Evolutionary conservation across 495 filamentous ascomycete species (phyloP).

Genomic region (Eremomyces bilateralis): DNA sequence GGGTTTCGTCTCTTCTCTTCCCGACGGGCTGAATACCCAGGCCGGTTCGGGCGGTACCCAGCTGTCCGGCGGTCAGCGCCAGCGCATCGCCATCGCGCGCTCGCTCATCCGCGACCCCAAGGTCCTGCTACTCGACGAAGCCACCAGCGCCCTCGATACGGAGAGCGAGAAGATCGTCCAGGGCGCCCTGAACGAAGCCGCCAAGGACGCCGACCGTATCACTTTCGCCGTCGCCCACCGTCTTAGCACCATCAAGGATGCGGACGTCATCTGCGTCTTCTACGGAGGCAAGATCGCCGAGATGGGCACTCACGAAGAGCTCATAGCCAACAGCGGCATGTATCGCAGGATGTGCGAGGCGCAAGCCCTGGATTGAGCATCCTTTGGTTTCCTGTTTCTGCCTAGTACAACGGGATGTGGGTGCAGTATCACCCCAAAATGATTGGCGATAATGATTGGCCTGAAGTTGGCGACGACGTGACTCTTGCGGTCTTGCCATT

Average conservation of each 20-base stretch:
- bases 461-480: too few species aligned
- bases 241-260: conserved; percentile 10
- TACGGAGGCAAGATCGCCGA: conserved; percentile 11
- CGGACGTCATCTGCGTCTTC: conserved; percentile 14
- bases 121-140: conserved; percentile 57
- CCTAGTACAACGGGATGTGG: too few species aligned
- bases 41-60: conserved; percentile 40
- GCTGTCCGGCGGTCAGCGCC: conserved; percentile 59
- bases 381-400: too few species aligned
- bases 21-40: conserved; percentile 31
- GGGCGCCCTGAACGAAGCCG: conserved; percentile 28
- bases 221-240: conserved; percentile 15
- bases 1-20: background rate
- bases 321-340: conserved; percentile 7
- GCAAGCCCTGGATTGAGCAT: too few species aligned
- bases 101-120: conserved; percentile 51
- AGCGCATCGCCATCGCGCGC: conserved; percentile 53
- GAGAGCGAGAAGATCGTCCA: conserved; percentile 53
- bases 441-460: too few species aligned
- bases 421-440: too few species aligned
- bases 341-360: conserved; percentile 8
- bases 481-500: too few species aligned
- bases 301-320: conserved; percentile 10
- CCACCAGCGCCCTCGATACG: conserved; percentile 53
- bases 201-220: conserved; percentile 2